Conservation (phyloP, 208 protist genomes). For the Acanthamoeba castellanii region DNA sequence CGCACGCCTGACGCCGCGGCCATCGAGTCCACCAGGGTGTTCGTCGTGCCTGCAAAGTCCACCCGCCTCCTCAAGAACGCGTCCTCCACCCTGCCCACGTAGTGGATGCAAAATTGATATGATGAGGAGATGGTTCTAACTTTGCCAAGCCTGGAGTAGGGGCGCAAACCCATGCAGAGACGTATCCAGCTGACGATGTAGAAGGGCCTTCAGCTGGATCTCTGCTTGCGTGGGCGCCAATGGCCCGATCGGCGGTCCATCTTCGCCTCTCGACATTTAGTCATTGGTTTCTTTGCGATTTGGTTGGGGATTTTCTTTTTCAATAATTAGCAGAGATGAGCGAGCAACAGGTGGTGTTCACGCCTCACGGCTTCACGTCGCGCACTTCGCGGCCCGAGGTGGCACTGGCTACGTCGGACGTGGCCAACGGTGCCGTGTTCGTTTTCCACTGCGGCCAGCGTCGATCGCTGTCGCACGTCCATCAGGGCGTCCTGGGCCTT, state of each 20-base stretch:
- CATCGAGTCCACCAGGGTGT: background rate
- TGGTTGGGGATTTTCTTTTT: background rate
- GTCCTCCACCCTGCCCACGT: background rate
- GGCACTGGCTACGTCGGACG: slow-evolving; percentile 3
- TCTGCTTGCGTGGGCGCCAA: slow-evolving; percentile 7
- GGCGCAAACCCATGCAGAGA: background rate
- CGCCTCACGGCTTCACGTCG: slow-evolving; percentile 57
- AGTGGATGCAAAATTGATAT: background rate
- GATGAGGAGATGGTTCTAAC: background rate
- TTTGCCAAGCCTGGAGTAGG: no score
- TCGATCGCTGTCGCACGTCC: slow-evolving; percentile 13
- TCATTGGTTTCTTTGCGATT: background rate
- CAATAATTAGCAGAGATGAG: background rate
- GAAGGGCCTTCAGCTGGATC: background rate
- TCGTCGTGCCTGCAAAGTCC: background rate
- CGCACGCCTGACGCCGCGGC: slow-evolving; percentile 5
- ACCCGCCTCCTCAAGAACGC: background rate
- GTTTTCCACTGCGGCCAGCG: slow-evolving; percentile 9
- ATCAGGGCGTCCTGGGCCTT: slow-evolving; percentile 9
- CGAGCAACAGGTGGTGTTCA: background rate
- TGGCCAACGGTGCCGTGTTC: slow-evolving; percentile 18
- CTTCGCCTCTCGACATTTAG: background rate
- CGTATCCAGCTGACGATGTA: background rate
- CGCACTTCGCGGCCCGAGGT: background rate
- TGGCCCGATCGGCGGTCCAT: background rate